Conservation (phyloP, 192 early-diverging fungal species). For the Bifiguratus adelaidae region DNA sequence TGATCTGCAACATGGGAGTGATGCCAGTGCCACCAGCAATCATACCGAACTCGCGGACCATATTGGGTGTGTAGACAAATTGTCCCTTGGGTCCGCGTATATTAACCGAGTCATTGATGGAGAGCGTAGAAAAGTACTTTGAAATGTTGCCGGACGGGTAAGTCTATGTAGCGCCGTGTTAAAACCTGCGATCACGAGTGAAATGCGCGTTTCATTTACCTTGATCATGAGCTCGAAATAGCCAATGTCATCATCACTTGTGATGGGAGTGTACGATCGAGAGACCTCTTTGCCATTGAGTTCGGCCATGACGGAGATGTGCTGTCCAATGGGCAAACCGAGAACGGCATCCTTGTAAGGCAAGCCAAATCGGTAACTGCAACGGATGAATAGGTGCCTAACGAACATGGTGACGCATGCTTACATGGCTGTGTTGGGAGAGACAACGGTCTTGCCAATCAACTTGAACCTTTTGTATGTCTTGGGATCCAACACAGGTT, state of each 20-base stretch:
- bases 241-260: constrained; percentile 71
- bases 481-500: constrained; percentile 50
- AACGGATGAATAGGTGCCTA: background rate
- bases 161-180: constrained; percentile 24
- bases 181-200: background rate
- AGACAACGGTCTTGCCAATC: constrained; percentile 63
- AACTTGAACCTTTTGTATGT: constrained; percentile 72
- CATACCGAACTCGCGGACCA: constrained; percentile 75
- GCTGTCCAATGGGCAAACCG: constrained; percentile 91
- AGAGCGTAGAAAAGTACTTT: constrained; percentile 53
- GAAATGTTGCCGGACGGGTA: constrained; percentile 79
- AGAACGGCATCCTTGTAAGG: constrained; percentile 52
- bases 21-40: constrained; percentile 95
- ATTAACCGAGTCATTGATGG: constrained; percentile 60
- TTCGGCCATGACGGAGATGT: constrained; percentile 78
- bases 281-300: constrained; percentile 75
- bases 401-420: constrained; percentile 2
- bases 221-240: constrained; percentile 91
- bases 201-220: constrained; percentile 32
- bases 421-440: constrained; percentile 81
- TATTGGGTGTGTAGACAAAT: constrained; percentile 78
- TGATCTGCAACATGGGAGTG: constrained; percentile 94
- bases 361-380: constrained; percentile 77
- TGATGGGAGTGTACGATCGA: constrained; percentile 89
- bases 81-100: constrained; percentile 87